Percentiles rank a stretch among this genome's conserved stretches.
Evolutionary conservation across 208 protist genomes (phyloP).

Genomic region (Crithidia fasciculata): DNA sequence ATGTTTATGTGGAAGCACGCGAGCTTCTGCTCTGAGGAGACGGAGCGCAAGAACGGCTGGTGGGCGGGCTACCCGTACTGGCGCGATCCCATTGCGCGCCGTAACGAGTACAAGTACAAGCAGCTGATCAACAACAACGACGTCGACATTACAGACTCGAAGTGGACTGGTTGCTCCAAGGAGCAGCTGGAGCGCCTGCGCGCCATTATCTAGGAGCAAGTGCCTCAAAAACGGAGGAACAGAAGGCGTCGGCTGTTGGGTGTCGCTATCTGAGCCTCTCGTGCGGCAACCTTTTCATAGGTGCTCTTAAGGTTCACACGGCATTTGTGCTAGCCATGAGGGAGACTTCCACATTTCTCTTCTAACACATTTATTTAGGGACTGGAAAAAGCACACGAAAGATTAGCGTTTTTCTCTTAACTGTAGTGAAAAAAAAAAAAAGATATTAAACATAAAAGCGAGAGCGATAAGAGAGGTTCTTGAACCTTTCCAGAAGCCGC

Average conservation of each 20-base stretch:
- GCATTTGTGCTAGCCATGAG: conserved; percentile 7
- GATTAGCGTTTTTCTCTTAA: conserved; percentile 10
- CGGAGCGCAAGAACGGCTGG: conserved; percentile 87
- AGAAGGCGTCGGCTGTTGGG: not conserved
- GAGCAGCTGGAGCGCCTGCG: conserved; percentile 79
- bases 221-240: not conserved
- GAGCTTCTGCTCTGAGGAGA: conserved; percentile 89
- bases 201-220: conserved; percentile 50
- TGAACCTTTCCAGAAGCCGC: not conserved
- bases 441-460: not conserved
- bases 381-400: conserved; percentile 1
- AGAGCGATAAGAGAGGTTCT: not conserved
- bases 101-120: conserved; percentile 90
- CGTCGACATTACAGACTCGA: conserved; percentile 88
- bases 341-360: conserved; percentile 20
- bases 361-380: conserved; percentile 22
- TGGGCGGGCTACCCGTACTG: conserved; percentile 92
- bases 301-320: not conserved
- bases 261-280: not conserved
- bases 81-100: conserved; percentile 90
- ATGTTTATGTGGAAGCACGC: conserved; percentile 87
- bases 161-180: conserved; percentile 89
- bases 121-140: conserved; percentile 86
- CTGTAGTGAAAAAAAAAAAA: conserved; percentile 21
- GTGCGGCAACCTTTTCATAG: not conserved